A percentile compares a stretch with the other conserved stretches of the same genome.
Evolutionary conservation across 2,329 filamentous ascomycete species (phyloP).

Genomic region (Bipolaris bicolor): DNA sequence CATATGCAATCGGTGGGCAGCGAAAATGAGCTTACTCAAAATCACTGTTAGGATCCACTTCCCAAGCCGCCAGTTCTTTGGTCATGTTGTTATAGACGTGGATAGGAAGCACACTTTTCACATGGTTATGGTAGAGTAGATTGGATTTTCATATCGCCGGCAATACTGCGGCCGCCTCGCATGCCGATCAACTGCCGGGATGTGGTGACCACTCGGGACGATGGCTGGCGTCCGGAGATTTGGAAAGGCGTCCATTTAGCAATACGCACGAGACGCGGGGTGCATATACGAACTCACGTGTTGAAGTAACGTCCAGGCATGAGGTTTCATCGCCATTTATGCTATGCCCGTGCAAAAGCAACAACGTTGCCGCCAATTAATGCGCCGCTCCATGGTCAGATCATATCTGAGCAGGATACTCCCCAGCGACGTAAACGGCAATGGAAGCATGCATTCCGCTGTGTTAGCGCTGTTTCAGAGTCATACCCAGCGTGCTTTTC

Average conservation of each 20-base stretch:
- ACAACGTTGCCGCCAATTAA: not conserved
- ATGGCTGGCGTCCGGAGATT: slow-evolving; percentile 3
- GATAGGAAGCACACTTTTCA: not conserved
- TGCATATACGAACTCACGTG: slow-evolving; percentile 15
- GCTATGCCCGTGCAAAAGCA: not conserved
- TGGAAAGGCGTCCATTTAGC: not conserved
- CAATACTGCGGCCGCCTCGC: slow-evolving; percentile 6
- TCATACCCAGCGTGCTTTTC: slow-evolving; percentile 6
- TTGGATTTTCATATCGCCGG: slow-evolving; percentile 14
- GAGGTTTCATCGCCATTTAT: not conserved
- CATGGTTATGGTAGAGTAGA: slow-evolving; percentile 3
- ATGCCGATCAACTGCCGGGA: slow-evolving; percentile 6
- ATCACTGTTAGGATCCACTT: too few species aligned
- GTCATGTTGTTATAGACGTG: not conserved
- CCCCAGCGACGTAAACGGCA: not conserved
- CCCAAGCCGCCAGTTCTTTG: not conserved
- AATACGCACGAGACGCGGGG: slow-evolving; percentile 4
- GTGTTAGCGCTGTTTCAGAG: slow-evolving; percentile 12
- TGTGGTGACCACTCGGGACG: not conserved
- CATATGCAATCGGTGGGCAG: not conserved
- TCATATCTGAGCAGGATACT: not conserved
- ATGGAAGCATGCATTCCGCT: not conserved
- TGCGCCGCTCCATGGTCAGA: not conserved
- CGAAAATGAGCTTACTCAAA: not conserved
- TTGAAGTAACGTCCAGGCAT: not conserved